Evolutionary conservation across 768 basidiomycete genomes (phyloP).

Genomic region (Gautieria morchelliformis): DNA sequence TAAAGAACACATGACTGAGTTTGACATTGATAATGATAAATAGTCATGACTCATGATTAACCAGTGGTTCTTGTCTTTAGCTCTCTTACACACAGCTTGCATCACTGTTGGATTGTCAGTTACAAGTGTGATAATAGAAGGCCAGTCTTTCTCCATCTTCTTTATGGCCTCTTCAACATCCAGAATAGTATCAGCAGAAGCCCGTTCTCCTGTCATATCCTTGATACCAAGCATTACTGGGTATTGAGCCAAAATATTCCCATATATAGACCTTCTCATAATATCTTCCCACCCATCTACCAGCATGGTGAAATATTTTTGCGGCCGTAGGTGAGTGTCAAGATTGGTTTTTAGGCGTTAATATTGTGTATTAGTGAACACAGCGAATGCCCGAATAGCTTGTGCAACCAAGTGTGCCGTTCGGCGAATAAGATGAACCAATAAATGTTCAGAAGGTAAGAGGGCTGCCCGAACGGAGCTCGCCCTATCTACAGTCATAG

Average conservation of each 20-base stretch:
- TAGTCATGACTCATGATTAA: slow-evolving; percentile 13
- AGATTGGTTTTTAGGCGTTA: no score
- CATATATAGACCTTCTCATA: slow-evolving; percentile 19
- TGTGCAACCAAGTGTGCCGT: no score
- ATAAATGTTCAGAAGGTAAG: no score
- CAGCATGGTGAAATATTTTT: slow-evolving; percentile 17
- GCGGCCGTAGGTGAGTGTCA: neutral
- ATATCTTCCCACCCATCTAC: slow-evolving; percentile 26
- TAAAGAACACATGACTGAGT: neutral
- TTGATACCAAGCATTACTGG: slow-evolving; percentile 18
- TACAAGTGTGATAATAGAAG: slow-evolving; percentile 17
- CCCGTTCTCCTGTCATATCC: slow-evolving; percentile 17
- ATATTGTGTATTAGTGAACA: no score
- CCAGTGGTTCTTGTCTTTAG: slow-evolving; percentile 17
- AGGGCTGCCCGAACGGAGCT: no score
- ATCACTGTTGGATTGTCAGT: slow-evolving; percentile 27
- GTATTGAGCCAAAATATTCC: slow-evolving; percentile 16
- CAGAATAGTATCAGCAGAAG: slow-evolving; percentile 16
- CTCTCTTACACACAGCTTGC: slow-evolving; percentile 18
- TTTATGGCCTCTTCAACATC: slow-evolving; percentile 13
- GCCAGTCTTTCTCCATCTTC: slow-evolving; percentile 14
- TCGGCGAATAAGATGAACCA: no score
- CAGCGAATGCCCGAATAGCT: no score
- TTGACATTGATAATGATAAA: no score
- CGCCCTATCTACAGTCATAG: no score